Base-by-base conservation (phyloP, 1,284 basidiomycete species). In the Microstroma glucosiphilum region DNA sequence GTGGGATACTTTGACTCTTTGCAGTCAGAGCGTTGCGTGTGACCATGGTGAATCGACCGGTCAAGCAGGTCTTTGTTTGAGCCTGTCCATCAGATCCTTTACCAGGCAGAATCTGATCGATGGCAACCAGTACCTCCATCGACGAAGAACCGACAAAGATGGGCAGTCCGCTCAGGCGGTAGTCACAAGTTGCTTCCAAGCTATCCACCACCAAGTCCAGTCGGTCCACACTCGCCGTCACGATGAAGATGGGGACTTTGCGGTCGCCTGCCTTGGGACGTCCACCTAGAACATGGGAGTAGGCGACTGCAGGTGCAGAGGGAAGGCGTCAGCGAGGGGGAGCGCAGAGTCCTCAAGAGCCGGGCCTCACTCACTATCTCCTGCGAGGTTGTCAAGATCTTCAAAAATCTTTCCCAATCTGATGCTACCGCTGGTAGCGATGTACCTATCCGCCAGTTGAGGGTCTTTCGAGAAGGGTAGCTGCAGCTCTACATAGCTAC, bases 221-320 rank as follows among this genome's bases (percentile, higher is more conserved):
- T n/a, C 80, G 68, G 61, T 80, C 80, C 0, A 80, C 80, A 0
- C 79, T 76, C 23, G 80, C 80, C 1, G 80, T 81, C 41, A 81
- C 80, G 49, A 81, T 73, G 69, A 79, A 80, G 57, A 81, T 66
- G 15, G 71, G 70, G 1, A 73, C 73, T 23, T 70, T 68, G 13
- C 51, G 62, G 8, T 69, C 67, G 9, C 71, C 72, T 9, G 73
- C 69, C 11, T 63, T 43, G 8, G 76, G 64, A n/a, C 69, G 69
- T n/a, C 73, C 70, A 9, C 79, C 79, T 6, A 80, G 68, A 6
- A 79, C 79, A 56, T 80, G 73, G 19, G 69, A 67, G 60, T 80
- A 81, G 9, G 78, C 75, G 2, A 78, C 67, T 6, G 69, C 11
- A 54, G 25, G 51, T 19, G 13, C 11, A 21, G 2, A 23, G 19